phyloP scores from a whole-genome alignment of 768 basidiomycete genomes.

The Tulasnella sp. region DNA sequence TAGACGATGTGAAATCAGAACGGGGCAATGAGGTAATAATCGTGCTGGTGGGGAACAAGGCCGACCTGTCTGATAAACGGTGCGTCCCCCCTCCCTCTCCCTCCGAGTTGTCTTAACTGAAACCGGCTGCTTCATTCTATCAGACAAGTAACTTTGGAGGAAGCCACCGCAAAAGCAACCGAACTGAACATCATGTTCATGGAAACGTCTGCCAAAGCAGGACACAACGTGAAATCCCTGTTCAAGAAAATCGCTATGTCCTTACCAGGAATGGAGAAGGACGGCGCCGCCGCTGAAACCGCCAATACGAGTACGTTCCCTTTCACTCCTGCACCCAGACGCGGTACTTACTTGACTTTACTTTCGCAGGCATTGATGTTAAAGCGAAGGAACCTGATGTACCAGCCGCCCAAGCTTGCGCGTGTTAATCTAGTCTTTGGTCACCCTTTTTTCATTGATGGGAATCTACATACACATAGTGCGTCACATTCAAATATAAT shows the following conservation, averaged over 20 bases:
- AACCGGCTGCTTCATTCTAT: background rate
- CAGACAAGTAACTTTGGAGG: conserved; percentile 98
- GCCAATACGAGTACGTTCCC: conserved; percentile 8
- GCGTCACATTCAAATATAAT: background rate
- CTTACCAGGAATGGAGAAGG: conserved; percentile 92
- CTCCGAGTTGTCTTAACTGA: background rate
- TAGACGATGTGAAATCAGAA: conserved; percentile 97
- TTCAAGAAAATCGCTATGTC: conserved; percentile 99
- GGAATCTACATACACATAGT: background rate
- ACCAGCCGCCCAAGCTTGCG: conserved; percentile 40
- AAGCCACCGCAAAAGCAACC: conserved; percentile 86
- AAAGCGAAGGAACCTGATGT: conserved; percentile 66
- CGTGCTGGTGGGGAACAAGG: conserved; percentile 97
- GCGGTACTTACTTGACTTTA: background rate
- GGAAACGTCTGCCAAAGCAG: conserved; percentile 99
- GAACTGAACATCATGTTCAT: conserved; percentile 96
- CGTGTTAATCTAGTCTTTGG: background rate
- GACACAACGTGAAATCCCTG: conserved; percentile 96
- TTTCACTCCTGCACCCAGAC: background rate
- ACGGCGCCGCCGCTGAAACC: conserved; percentile 36
- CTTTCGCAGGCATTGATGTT: conserved; percentile 78
- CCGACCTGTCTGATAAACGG: conserved; percentile 98
- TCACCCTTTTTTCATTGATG: background rate
- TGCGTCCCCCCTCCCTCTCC: conserved; percentile 40
- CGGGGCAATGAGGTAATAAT: conserved; percentile 97